Conservation (phyloP, 2,329 filamentous ascomycete species). For the Ophiocordyceps camponoti-rufipedis region DNA sequence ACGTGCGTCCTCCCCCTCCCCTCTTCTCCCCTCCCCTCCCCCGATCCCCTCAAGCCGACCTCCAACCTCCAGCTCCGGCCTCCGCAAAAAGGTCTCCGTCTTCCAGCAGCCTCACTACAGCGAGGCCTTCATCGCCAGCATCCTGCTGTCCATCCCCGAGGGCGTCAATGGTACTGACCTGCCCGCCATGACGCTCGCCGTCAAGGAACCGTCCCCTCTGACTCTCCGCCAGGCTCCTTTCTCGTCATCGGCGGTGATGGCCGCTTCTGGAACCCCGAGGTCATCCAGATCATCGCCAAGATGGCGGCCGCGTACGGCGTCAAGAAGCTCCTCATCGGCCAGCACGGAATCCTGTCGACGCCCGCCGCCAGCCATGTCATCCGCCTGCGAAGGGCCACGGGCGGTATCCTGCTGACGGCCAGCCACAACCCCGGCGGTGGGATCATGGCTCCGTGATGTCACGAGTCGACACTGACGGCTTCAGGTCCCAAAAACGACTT, state of each 20-base stretch:
- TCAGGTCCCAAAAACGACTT: constrained; percentile 85
- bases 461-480: constrained; percentile 1
- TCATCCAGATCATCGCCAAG: constrained; percentile 91
- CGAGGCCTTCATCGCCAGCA: constrained; percentile 87
- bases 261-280: constrained; percentile 92
- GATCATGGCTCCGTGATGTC: constrained; percentile 13
- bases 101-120: constrained; percentile 94
- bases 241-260: constrained; percentile 97
- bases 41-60: not conserved
- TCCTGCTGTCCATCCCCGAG: constrained; percentile 90
- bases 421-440: constrained; percentile 96
- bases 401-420: constrained; percentile 89
- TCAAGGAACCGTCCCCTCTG: constrained; percentile 4
- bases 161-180: constrained; percentile 49
- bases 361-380: constrained; percentile 94
- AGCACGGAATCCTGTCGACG: constrained; percentile 91
- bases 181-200: no score
- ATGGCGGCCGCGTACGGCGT: constrained; percentile 94
- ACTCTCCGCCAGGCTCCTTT: constrained; percentile 35
- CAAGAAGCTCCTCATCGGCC: constrained; percentile 95
- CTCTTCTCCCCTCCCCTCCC: constrained; percentile 2
- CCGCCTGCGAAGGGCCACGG: constrained; percentile 83
- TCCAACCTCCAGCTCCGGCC: constrained; percentile 53
- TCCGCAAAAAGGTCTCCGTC: constrained; percentile 96
- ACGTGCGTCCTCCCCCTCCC: constrained; percentile 50